Evolutionary conservation across 257 asterid genomes (phyloP).

Genomic region (Solanum chiquidenum): DNA sequence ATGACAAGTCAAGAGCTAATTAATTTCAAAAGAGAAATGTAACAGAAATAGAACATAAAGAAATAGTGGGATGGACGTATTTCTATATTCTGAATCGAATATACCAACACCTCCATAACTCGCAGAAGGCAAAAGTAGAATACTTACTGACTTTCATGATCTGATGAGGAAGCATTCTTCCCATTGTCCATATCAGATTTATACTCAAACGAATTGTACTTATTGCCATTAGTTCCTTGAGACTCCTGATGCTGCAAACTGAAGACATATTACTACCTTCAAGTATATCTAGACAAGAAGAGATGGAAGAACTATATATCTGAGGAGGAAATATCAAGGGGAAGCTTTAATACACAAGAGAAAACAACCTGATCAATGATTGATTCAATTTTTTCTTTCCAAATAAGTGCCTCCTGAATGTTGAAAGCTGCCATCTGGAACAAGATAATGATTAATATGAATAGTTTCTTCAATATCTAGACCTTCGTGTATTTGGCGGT

Average conservation of each 20-base stretch:
- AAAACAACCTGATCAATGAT: slow-evolving; percentile 77
- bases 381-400: slow-evolving; percentile 83
- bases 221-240: slow-evolving; percentile 50
- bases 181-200: slow-evolving; percentile 56
- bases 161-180: slow-evolving; percentile 72
- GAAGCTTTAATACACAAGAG: background rate
- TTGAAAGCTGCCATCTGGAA: slow-evolving; percentile 97
- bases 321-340: background rate
- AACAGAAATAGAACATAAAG: background rate
- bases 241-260: slow-evolving; percentile 72
- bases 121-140: background rate
- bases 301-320: background rate
- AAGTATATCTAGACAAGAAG: background rate
- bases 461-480: background rate
- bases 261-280: slow-evolving; percentile 12
- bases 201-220: slow-evolving; percentile 68
- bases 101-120: background rate
- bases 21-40: background rate
- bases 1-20: background rate
- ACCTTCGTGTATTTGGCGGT: background rate
- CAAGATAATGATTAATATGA: background rate
- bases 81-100: background rate
- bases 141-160: slow-evolving; percentile 92
- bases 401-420: slow-evolving; percentile 81
- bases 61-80: background rate